Conservation (phyloP, 169 alveolate genomes). For the Plasmodium falciparum region DNA sequence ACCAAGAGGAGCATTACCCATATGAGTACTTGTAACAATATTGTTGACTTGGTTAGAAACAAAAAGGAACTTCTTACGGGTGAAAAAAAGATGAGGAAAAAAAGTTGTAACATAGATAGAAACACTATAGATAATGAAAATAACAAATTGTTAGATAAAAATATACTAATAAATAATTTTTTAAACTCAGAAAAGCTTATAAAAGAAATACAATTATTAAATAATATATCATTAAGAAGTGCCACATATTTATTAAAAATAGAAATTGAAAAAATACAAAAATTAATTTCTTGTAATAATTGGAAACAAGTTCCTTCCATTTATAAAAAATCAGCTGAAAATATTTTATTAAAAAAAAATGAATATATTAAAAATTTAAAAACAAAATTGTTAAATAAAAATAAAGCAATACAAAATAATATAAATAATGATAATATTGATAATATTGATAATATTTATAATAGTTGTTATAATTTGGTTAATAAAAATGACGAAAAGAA, state of each 20-base stretch:
- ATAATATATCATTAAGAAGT: slow-evolving; percentile 12
- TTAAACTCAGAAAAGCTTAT: slow-evolving; percentile 20
- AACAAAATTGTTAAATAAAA: background rate
- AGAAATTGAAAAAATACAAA: slow-evolving; percentile 28
- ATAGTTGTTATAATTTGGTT: no score
- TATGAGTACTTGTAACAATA: slow-evolving; percentile 23
- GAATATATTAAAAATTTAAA: slow-evolving; percentile 28
- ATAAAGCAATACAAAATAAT: background rate
- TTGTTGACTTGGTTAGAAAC: slow-evolving; percentile 23
- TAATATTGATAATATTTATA: background rate
- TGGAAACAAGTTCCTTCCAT: slow-evolving; percentile 48
- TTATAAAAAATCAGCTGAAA: slow-evolving; percentile 51
- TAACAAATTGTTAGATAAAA: background rate
- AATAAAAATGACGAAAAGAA: no score
- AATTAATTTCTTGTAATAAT: slow-evolving; percentile 11
- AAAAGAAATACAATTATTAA: slow-evolving; percentile 30
- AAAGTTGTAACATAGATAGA: background rate
- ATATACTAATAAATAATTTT: slow-evolving; percentile 34
- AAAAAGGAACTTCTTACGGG: slow-evolving; percentile 42
- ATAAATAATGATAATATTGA: background rate
- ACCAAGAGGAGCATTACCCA: no score
- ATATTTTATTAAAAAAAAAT: slow-evolving; percentile 11
- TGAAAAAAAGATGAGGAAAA: slow-evolving; percentile 14
- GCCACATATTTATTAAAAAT: slow-evolving; percentile 23
- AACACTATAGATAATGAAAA: background rate